Evolutionary conservation across 331 rosid species (phyloP), one percentile per base, ranked within the genome.

Genomic region (Malus hybrid): DNA sequence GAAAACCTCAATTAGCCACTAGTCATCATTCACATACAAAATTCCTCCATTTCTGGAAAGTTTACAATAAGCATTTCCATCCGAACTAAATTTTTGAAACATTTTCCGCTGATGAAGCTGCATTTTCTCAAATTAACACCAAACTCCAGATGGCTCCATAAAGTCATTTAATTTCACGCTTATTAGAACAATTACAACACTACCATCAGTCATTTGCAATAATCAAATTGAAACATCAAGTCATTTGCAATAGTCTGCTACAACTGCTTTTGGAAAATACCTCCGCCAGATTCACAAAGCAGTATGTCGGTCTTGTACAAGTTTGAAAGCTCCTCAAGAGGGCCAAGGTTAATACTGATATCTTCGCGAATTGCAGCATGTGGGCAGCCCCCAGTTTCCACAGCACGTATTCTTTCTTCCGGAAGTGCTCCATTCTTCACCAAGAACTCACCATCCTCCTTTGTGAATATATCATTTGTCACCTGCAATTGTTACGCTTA

Each of bases 221-320:
- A 7, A 60, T 22, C 29, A 70, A 20, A 33, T 29, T 22, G 9
- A 18, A n/a, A 5, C 74, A 67, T 28, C 53, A 61, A 70, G 5
- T 42, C 48, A 39, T 39, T 42, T 42, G 46, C 13, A 39, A 39
- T 10, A 10, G 46, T 10, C 46, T 9, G 0, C 13, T 39, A 36
- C 42, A 10, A 64, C 46, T 33, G 58, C 10, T 12, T 63, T 13
- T 18, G 16, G 42, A 78, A 50, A 63, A 56, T 74, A 92, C 99
- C 99, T 89, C 99, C 99, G n/a, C 99, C 99, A 5, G 97, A 94
- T 90, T 94, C 99, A 74, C 99, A 94, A 30, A 94, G 97, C 77
- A 94, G 95, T 61, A 94, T 68, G 86, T 94, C 97, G 33, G 99
- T 76, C 75, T 85, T 88, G 68, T 69, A 87, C 61, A 94, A 78